Percentiles rank a stretch among this genome's conserved stretches.
Evolutionary conservation across 345 rosid species (phyloP).

Genomic region (Gossypium thurberi): DNA sequence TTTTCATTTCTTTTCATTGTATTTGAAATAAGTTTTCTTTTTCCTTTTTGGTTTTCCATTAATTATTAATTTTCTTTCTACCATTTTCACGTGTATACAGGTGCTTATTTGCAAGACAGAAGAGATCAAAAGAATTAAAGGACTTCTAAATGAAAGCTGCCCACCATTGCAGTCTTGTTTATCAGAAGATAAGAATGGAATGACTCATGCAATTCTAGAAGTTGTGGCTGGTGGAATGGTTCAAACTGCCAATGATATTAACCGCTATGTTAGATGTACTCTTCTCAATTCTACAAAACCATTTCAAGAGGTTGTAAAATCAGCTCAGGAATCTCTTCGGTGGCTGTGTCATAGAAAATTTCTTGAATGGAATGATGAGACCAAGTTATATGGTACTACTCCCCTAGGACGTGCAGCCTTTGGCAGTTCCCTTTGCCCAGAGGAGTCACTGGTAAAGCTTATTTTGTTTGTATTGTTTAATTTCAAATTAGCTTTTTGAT

Average conservation of each 20-base stretch:
- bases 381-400: conserved; percentile 72
- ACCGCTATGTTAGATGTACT: conserved; percentile 92
- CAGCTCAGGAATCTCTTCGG: conserved; percentile 97
- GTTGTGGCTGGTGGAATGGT: conserved; percentile 98
- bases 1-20: not conserved
- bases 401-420: conserved; percentile 97
- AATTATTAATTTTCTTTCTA: not conserved
- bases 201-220: conserved; percentile 98
- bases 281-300: conserved; percentile 95
- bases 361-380: conserved; percentile 93
- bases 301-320: conserved; percentile 86
- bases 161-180: conserved; percentile 91
- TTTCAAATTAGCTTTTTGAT: not conserved
- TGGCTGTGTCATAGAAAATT: conserved; percentile 90
- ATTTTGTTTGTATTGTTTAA: not conserved
- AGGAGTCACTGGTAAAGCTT: conserved; percentile 79
- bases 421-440: conserved; percentile 98
- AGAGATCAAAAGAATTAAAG: conserved; percentile 72
- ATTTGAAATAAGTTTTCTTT: conserved; percentile 2
- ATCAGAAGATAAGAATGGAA: conserved; percentile 96
- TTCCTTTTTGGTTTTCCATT: not conserved
- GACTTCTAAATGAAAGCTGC: conserved; percentile 77
- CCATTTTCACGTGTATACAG: conserved; percentile 32
- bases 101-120: conserved; percentile 81
- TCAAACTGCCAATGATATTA: conserved; percentile 83